Conservation (phyloP, 306 rosid genomes). For the Lathyrus aphaca region DNA sequence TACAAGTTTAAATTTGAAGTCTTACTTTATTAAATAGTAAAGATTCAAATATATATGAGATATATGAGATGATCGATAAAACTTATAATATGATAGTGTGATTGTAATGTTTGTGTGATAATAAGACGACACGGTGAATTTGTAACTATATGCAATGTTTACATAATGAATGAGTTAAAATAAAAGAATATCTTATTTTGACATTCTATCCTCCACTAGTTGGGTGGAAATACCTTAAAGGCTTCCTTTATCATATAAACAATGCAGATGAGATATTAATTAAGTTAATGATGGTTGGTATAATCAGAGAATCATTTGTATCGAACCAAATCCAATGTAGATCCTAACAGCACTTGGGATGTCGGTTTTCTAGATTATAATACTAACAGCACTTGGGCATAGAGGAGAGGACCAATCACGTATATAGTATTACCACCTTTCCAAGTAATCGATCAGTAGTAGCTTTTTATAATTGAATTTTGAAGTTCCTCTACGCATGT, state of each 20-base stretch:
- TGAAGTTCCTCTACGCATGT: slow-evolving; percentile 52
- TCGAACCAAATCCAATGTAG: slow-evolving; percentile 69
- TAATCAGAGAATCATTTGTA: slow-evolving; percentile 41
- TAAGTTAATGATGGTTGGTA: slow-evolving; percentile 41
- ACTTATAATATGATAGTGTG: too few relatives aligned
- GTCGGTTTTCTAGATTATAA: slow-evolving; percentile 57
- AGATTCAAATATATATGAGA: too few relatives aligned
- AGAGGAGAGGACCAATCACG: slow-evolving; percentile 14
- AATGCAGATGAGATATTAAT: slow-evolving; percentile 18
- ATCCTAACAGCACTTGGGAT: slow-evolving; percentile 73
- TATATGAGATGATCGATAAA: too few relatives aligned
- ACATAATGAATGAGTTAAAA: neutral
- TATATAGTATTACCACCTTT: slow-evolving; percentile 50
- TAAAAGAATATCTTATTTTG: slow-evolving; percentile 22
- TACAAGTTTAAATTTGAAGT: too few relatives aligned
- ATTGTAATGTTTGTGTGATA: too few relatives aligned
- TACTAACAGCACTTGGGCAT: neutral
- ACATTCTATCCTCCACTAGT: slow-evolving; percentile 10
- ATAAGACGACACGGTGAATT: too few relatives aligned
- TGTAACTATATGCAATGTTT: too few relatives aligned
- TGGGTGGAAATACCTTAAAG: slow-evolving; percentile 18
- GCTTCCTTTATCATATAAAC: slow-evolving; percentile 25
- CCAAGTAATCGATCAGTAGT: slow-evolving; percentile 57
- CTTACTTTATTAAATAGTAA: too few relatives aligned
- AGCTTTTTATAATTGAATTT: slow-evolving; percentile 37